Conservation (phyloP, 345 rosid species). For the Acer campestre region DNA sequence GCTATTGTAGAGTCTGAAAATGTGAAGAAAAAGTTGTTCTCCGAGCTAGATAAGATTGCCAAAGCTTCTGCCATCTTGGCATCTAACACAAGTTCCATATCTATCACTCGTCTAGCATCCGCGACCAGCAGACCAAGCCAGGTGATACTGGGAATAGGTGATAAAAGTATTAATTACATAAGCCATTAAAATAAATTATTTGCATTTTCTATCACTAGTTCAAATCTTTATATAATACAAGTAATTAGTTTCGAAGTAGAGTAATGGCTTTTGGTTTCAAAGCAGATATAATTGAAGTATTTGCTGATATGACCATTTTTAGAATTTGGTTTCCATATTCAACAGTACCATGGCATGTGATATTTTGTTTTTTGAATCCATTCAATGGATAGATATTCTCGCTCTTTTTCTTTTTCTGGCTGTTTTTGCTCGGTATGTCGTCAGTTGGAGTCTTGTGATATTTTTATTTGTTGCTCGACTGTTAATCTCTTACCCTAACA, state of each 20-base stretch:
- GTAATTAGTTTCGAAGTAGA: background rate
- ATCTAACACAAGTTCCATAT: slow-evolving; percentile 90
- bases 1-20: slow-evolving; percentile 91
- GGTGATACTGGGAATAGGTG: slow-evolving; percentile 40
- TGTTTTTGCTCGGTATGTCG: background rate
- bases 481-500: background rate
- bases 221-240: background rate
- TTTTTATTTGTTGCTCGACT: background rate
- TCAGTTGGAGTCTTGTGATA: background rate
- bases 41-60: slow-evolving; percentile 55
- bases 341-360: background rate
- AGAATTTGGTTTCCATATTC: background rate
- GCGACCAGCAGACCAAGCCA: slow-evolving; percentile 69
- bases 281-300: background rate
- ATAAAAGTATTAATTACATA: background rate
- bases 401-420: background rate
- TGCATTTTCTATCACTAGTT: background rate
- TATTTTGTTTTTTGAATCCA: background rate
- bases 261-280: background rate
- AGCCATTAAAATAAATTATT: background rate
- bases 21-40: slow-evolving; percentile 68
- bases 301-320: background rate
- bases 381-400: background rate
- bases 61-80: slow-evolving; percentile 78
- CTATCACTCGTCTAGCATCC: slow-evolving; percentile 86